Percentiles rank a stretch among this genome's conserved stretches.
Conservation (phyloP, 2,329 filamentous ascomycete species). For the Emergomyces africanus region DNA sequence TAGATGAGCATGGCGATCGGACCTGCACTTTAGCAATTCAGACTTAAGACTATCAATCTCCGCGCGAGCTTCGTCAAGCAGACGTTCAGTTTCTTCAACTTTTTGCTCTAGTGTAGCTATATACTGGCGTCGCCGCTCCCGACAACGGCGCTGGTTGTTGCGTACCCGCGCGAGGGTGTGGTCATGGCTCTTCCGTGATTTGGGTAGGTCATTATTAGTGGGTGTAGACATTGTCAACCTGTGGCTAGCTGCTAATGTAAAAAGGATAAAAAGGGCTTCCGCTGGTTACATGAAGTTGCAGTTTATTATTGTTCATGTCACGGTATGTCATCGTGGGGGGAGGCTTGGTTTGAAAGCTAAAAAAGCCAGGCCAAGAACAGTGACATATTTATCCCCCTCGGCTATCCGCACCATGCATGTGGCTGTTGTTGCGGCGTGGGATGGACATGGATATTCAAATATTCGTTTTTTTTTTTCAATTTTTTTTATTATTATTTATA, state of each 20-base stretch:
- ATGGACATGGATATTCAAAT: no score
- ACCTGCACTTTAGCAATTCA: not conserved
- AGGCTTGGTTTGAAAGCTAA: no score
- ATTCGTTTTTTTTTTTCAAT: no score
- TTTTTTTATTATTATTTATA: no score
- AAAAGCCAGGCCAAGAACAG: not conserved
- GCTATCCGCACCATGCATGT: not conserved
- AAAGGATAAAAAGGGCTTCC: not conserved
- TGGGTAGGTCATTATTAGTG: not conserved
- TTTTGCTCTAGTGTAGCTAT: conserved; percentile 12
- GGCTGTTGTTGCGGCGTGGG: not conserved
- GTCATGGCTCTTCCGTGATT: not conserved
- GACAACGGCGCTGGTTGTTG: conserved; percentile 16
- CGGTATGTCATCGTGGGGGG: not conserved
- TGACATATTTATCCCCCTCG: not conserved
- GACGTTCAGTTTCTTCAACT: conserved; percentile 9
- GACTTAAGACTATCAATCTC: not conserved
- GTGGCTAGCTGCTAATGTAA: not conserved
- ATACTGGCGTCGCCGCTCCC: conserved; percentile 13
- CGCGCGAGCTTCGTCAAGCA: not conserved
- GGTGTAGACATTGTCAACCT: not conserved
- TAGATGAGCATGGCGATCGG: not conserved
- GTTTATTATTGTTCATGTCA: not conserved
- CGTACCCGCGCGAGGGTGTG: conserved; percentile 10
- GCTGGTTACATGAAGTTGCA: not conserved